Conservation (phyloP, 768 basidiomycete genomes). For the Gyrodon lividus region DNA sequence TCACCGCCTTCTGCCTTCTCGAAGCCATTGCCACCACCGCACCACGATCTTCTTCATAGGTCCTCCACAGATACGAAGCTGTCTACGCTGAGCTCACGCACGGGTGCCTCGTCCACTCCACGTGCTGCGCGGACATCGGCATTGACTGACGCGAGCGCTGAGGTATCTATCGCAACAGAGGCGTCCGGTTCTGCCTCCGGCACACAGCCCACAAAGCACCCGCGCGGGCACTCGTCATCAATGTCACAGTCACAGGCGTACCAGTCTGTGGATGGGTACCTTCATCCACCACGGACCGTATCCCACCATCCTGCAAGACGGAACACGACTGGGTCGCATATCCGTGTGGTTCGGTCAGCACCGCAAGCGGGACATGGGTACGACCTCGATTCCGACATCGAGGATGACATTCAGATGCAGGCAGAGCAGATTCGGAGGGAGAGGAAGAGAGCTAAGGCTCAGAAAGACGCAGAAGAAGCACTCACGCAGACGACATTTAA, state of each 20-base stretch:
- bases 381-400: slow-evolving; percentile 39
- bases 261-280: slow-evolving; percentile 44
- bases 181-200: slow-evolving; percentile 15
- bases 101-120: slow-evolving; percentile 15
- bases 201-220: slow-evolving; percentile 23
- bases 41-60: slow-evolving; percentile 39
- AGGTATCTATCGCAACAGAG: slow-evolving; percentile 22
- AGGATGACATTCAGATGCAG: slow-evolving; percentile 76
- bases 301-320: slow-evolving; percentile 50
- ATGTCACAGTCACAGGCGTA: slow-evolving; percentile 25
- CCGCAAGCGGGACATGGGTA: slow-evolving; percentile 36
- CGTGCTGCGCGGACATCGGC: slow-evolving; percentile 17
- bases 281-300: slow-evolving; percentile 46
- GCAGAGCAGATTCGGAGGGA: slow-evolving; percentile 85
- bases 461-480: slow-evolving; percentile 60
- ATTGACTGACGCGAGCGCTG: slow-evolving; percentile 16
- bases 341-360: slow-evolving; percentile 30
- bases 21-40: slow-evolving; percentile 9
- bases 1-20: slow-evolving; percentile 22
- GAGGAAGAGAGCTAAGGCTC: slow-evolving; percentile 70
- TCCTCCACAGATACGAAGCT: slow-evolving; percentile 52
- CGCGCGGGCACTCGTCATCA: slow-evolving; percentile 19
- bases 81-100: slow-evolving; percentile 27
- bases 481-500: slow-evolving; percentile 37
- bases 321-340: slow-evolving; percentile 66